Base-by-base conservation (phyloP, 129 eudicot genomes). In the Apium graveolens region DNA sequence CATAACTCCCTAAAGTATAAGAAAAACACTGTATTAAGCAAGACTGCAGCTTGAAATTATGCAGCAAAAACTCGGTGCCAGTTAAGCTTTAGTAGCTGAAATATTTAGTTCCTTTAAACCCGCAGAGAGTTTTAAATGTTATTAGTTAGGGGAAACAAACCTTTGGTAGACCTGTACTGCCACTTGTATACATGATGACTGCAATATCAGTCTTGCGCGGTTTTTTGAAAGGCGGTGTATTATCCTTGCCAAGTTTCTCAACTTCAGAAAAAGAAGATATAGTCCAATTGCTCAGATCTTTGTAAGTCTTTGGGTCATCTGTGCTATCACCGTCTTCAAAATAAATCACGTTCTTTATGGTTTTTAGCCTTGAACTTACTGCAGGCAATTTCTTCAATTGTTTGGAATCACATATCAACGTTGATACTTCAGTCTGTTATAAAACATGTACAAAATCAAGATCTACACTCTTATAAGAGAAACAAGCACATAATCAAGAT, bases 131-230 rank as follows among this genome's bases (percentile, higher is more conserved):
- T 44, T 24, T n/a, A n/a, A 73, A 41, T 3, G 42, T 16, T 72
- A 18, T 24, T 16, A 73, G 57, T 13, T 11, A 39, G 39, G 21
- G 32, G 32, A 57, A 75, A 75, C 90, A 75, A 83, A 95, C 98
- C 98, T 95, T 95, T 57, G 98, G 98, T 78, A 95, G 80, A 84
- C 98, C 97, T 18, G 98, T 95, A 83, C 98, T 95, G 78, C 98
- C 97, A 88, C 98, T 95, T 66, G 98, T 95, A 84, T 95, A 95
- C 98, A 95, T 95, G 81, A 95, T 88, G 77, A 95, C 94, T 76
- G 98, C 98, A 87, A 90, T 79, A 80, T 95, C 97, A 82, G 86
- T 87, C 87, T 95, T 88, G 77, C 78, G 82, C 7, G 98, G 98
- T 69, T 91, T 77, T 63, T 86, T 82, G 51, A 93, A 84, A 41